Evolutionary conservation across 148 eudicot genomes (phyloP).

Genomic region (Limonium bicolor): DNA sequence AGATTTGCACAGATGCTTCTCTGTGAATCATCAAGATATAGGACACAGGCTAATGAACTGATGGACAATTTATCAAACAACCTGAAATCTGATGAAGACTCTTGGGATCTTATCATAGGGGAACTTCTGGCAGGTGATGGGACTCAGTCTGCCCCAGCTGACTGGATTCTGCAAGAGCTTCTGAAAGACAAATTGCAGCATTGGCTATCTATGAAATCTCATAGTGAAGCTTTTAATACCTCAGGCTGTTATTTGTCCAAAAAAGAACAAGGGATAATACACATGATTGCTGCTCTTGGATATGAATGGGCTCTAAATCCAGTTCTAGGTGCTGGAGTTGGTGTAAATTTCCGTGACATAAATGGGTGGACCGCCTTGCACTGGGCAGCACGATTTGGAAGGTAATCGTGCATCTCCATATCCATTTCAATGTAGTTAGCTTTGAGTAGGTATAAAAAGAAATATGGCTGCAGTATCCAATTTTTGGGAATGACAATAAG

Average conservation of each 20-base stretch:
- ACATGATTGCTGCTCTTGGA: conserved; percentile 83
- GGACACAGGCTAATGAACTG: conserved; percentile 23
- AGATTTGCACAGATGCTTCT: conserved; percentile 62
- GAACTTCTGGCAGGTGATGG: conserved; percentile 42
- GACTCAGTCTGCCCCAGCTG: conserved; percentile 30
- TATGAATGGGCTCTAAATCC: conserved; percentile 85
- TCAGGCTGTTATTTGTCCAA: conserved; percentile 41
- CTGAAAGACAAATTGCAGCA: conserved; percentile 65
- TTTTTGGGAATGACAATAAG: too few relatives aligned
- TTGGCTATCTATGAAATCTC: conserved; percentile 49
- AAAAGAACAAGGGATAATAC: conserved; percentile 89
- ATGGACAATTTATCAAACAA: conserved; percentile 15
- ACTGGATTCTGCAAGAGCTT: conserved; percentile 79
- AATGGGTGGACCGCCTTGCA: conserved; percentile 98
- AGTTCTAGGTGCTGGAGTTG: conserved; percentile 59
- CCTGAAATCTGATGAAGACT: conserved; percentile 31
- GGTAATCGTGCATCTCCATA: conserved; percentile 38
- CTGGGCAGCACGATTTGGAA: conserved; percentile 97
- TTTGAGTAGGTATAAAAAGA: too few relatives aligned
- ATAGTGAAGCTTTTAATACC: conserved; percentile 7
- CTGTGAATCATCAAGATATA: conserved; percentile 18
- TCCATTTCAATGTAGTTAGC: too few relatives aligned
- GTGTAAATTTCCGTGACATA: conserved; percentile 74
- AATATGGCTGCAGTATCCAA: too few relatives aligned
- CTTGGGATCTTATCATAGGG: conserved; percentile 50